Conservation (phyloP, 768 basidiomycete genomes). For the Hydnomerulius pinastri region DNA sequence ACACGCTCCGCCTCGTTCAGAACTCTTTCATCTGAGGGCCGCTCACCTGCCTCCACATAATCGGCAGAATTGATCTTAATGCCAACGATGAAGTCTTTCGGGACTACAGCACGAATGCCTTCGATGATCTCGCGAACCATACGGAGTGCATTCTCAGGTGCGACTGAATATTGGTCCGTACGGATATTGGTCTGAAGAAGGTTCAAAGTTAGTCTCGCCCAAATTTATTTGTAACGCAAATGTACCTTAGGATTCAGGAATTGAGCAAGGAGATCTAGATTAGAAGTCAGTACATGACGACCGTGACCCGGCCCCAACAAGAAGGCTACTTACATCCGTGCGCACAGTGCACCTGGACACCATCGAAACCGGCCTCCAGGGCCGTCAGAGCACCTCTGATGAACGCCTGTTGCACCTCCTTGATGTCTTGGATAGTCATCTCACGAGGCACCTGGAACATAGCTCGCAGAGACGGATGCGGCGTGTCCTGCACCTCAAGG, state of each 20-base stretch:
- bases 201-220: constrained; percentile 18
- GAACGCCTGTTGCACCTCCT: constrained; percentile 60
- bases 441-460: constrained; percentile 64
- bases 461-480: constrained; percentile 35
- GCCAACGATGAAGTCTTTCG: constrained; percentile 66
- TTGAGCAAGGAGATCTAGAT: constrained; percentile 72
- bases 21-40: constrained; percentile 33
- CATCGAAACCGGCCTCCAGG: constrained; percentile 74
- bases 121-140: constrained; percentile 58
- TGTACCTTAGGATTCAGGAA: constrained; percentile 74
- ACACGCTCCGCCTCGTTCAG: constrained; percentile 39
- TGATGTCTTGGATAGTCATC: constrained; percentile 64
- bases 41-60: constrained; percentile 46
- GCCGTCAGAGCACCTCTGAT: constrained; percentile 68
- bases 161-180: constrained; percentile 58
- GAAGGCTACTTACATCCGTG: constrained; percentile 71
- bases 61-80: constrained; percentile 84
- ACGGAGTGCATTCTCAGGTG: constrained; percentile 46
- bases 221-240: background rate
- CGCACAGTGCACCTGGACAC: constrained; percentile 80
- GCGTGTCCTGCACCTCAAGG: constrained; percentile 7
- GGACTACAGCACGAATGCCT: constrained; percentile 54
- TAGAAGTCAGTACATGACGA: background rate
- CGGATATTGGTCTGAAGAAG: constrained; percentile 50
- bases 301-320: background rate